Evolutionary conservation across 2,329 filamentous ascomycete genomes (phyloP), one percentile per base, ranked within the genome.

Genomic region (Xylaria sp.): DNA sequence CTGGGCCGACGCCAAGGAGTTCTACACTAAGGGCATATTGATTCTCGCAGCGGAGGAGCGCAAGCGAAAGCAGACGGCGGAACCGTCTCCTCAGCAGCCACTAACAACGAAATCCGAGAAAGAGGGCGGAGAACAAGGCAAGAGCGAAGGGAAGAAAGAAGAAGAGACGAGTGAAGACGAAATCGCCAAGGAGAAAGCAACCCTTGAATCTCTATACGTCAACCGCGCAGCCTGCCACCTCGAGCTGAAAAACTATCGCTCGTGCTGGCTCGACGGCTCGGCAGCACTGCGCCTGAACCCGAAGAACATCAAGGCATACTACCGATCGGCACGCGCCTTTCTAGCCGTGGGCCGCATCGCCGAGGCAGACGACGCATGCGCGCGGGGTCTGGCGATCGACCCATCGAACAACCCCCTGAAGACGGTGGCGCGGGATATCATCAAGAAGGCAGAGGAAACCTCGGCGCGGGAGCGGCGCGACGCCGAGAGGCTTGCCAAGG

Each of bases 221-320:
- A 99, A 99, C 81, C 90, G 96, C 68, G 94, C 95, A 0, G 89
- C 97, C 32, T 97, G 93, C 81, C 92, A 98, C 79, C 85, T 99
- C 69, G 91, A 94, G 79, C 85, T 97, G 72, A 88, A 89, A 78
- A 99, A 99, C 83, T 96, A 94, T 81, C 90, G 95, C 71, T 91
- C 89, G 70, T 94, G 92, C 81, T 97, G 91, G 76, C 86, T 91
- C 56, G 96, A 98, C 83, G 96, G 94, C 80, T 92, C 91, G 2
- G 85, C 89, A 8, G 91, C 93, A 1, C 85, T 99, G 68, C 88
- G 89, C 45, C 83, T 97, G 66, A 97, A 97, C 80, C 86, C 90
- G 3, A 80, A 79, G 59, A 97, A 97, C 79, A 80, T 97, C 76
- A 99, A 99, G 82, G 95, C 96, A 0, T 93, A 90, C 81, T 99